phyloP scores from a whole-genome alignment of 176 grass and related monocot genomes.

The Sorghum bicolor region Sorghum_bicolor_NCBIv3 NC_012873.2:57472001-57472500 shows the following conservation, averaged over 20 bases:
- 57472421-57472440: background rate
- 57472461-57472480: background rate
- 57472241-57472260: background rate
- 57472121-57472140: conserved; percentile 42
- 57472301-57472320: background rate
- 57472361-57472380: background rate
- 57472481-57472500: conserved; percentile 27
- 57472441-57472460: background rate
- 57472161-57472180: background rate
- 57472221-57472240: background rate
- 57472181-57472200: background rate
- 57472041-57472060: conserved; percentile 38
- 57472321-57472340: background rate
- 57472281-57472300: background rate
- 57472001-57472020: background rate
- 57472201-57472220: background rate
- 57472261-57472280: background rate
- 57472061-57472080: conserved; percentile 75
- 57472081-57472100: conserved; percentile 80
- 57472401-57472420: background rate
- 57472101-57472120: conserved; percentile 63
- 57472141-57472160: conserved; percentile 30
- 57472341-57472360: background rate
- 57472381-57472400: background rate
- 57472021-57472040: background rate